Conservation (phyloP, 75 land plant genomes). For the Cunninghamia lanceolata region DNA sequence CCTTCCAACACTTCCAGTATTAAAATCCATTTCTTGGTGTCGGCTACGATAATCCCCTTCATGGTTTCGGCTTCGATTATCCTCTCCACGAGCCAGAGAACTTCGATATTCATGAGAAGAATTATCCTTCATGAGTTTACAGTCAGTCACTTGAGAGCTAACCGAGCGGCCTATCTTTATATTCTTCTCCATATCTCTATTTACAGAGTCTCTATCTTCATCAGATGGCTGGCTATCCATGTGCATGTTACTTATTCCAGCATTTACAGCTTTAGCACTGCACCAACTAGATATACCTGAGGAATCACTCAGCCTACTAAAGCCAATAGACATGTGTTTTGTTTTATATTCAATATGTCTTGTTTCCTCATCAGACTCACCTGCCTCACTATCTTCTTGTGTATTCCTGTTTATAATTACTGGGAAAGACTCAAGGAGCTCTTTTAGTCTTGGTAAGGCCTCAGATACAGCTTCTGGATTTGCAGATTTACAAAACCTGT, state of each 20-base stretch:
- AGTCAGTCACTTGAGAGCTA: conserved; percentile 11
- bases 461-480: conserved; percentile 38
- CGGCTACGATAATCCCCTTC: background rate
- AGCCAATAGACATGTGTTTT: conserved; percentile 5
- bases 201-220: conserved; percentile 3
- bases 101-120: conserved; percentile 18
- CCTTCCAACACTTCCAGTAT: background rate
- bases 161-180: conserved; percentile 8
- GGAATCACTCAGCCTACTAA: conserved; percentile 14
- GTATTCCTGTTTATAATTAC: conserved; percentile 14
- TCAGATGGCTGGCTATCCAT: background rate
- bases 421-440: conserved; percentile 42
- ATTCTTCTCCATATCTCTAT: conserved; percentile 15
- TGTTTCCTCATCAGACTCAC: conserved; percentile 19
- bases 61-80: background rate
- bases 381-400: conserved; percentile 37
- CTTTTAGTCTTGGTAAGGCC: conserved; percentile 36
- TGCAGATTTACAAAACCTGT: conserved; percentile 44
- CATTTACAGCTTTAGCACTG: conserved; percentile 5
- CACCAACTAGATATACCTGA: conserved; percentile 17
- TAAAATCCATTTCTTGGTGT: conserved; percentile 8
- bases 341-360: background rate
- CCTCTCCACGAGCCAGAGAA: background rate
- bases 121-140: conserved; percentile 6
- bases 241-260: conserved; percentile 4